Evolutionary conservation across 2,329 filamentous ascomycete genomes (phyloP), one percentile per base, ranked within the genome.

Genomic region (Talaromyces sp.): DNA sequence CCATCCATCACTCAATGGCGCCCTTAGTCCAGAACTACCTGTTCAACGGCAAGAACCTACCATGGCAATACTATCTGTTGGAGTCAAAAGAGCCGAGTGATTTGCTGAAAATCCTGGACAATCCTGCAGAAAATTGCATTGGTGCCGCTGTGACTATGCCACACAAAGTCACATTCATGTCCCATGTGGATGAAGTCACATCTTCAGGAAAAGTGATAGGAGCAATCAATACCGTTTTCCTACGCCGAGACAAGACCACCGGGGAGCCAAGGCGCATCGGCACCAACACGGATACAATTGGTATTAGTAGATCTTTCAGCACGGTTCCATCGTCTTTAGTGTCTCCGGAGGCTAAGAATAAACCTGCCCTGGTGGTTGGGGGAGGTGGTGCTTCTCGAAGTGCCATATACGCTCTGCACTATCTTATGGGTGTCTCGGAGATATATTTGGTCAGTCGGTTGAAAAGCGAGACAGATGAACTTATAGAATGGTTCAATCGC

Each of bases 121-220:
- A 59, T 13, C 13, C 35, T 10, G 16, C 10, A 33, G 37, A 58
- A 3, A 43, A 50, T 9, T 65, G 60, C 33, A 71, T 75, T 85
- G 88, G 88, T 52, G 84, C 87, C 27, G 85, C 88, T 1, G 86
- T 93, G 35, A 93, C 90, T 16, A 93, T 93, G 90, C 90, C 90
- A 0, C 87, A 91, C 79, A 93, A 93, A 76, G 85, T 93, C 19
- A 82, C 87, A 69, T 90, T 93, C 71, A 84, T 92, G 43, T 82
- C 84, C 0, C 81, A 89, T 68, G 83, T 93, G 8, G 89, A 93
- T 71, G 84, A 87, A 60, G 78, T 92, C 50, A 91, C 89, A 2
- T 82, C 85, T 6, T 89, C 91, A 76, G 67, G 63, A 2, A 65
- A 57, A 19, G 48, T 52, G 2, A 68, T 71, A 37, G 69, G 67